phyloP scores from a whole-genome alignment of 1,139 yeast species.

The Pichia sp. region DNA sequence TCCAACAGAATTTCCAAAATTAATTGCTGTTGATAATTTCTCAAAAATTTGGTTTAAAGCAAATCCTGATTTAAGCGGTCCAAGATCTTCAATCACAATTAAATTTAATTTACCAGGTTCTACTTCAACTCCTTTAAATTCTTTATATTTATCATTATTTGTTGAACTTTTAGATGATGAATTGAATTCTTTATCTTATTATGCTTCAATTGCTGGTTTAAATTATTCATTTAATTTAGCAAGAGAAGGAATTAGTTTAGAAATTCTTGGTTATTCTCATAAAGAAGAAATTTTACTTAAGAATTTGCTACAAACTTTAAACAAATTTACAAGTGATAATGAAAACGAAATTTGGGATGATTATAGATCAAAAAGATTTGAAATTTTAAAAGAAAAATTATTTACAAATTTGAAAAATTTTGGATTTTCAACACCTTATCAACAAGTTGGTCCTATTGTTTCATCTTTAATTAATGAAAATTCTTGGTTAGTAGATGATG shows the following conservation, averaged over 20 bases:
- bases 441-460: constrained; percentile 62
- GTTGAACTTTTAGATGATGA: constrained; percentile 70
- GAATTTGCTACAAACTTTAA: constrained; percentile 50
- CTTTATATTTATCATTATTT: constrained; percentile 55
- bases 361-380: constrained; percentile 45
- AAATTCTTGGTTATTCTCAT: constrained; percentile 76
- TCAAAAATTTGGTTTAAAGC: constrained; percentile 77
- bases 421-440: constrained; percentile 69
- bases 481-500: constrained; percentile 62
- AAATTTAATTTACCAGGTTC: constrained; percentile 63
- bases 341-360: constrained; percentile 26
- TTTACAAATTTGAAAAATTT: constrained; percentile 61
- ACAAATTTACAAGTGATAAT: constrained; percentile 44
- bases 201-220: constrained; percentile 80
- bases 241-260: constrained; percentile 65
- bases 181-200: constrained; percentile 70
- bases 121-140: constrained; percentile 47
- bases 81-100: constrained; percentile 69
- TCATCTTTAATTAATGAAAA: constrained; percentile 63
- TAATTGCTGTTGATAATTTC: constrained; percentile 37
- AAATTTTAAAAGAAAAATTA: constrained; percentile 57
- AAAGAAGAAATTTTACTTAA: constrained; percentile 60
- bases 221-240: constrained; percentile 51
- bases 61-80: constrained; percentile 85
- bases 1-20: constrained; percentile 36